Evolutionary conservation across 345 rosid species (phyloP).

Genomic region (Populus euphratica): DNA sequence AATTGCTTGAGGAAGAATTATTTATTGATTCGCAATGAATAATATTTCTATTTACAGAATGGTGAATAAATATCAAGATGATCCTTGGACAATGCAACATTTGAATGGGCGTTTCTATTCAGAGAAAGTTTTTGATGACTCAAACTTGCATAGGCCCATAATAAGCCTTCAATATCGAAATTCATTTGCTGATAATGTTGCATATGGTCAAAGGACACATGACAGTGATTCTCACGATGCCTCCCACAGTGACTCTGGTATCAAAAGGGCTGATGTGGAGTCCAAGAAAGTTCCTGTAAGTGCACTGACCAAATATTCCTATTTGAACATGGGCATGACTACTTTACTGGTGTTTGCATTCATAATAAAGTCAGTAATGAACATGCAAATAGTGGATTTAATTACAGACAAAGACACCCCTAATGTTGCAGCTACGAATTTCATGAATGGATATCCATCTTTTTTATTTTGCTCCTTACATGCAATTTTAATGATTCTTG

Average conservation of each 20-base stretch:
- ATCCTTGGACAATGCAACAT: slow-evolving; percentile 48
- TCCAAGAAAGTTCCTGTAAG: slow-evolving; percentile 39
- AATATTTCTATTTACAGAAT: slow-evolving; percentile 42
- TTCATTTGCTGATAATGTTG: slow-evolving; percentile 43
- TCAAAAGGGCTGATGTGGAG: slow-evolving; percentile 11
- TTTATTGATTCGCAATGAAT: slow-evolving; percentile 2
- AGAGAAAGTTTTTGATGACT: slow-evolving; percentile 72
- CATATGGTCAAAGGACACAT: slow-evolving; percentile 23
- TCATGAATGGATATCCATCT: background rate
- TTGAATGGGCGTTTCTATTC: slow-evolving; percentile 64
- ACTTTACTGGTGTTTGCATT: background rate
- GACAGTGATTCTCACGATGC: slow-evolving; percentile 18
- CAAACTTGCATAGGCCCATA: slow-evolving; percentile 45
- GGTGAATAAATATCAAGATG: slow-evolving; percentile 44
- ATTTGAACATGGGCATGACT: background rate
- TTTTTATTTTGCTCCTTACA: background rate
- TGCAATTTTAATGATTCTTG: background rate
- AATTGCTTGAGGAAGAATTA: background rate
- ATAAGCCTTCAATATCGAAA: slow-evolving; percentile 70
- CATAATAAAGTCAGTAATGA: background rate
- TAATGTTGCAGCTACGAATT: background rate
- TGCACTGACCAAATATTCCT: background rate
- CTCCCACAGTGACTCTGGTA: slow-evolving; percentile 14
- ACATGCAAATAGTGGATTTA: background rate
- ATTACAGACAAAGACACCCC: background rate